Evolutionary conservation across 352 stramenopile genomes (phyloP), one percentile per base, ranked within the genome.

Genomic region (Globisporangium cederbergense): DNA sequence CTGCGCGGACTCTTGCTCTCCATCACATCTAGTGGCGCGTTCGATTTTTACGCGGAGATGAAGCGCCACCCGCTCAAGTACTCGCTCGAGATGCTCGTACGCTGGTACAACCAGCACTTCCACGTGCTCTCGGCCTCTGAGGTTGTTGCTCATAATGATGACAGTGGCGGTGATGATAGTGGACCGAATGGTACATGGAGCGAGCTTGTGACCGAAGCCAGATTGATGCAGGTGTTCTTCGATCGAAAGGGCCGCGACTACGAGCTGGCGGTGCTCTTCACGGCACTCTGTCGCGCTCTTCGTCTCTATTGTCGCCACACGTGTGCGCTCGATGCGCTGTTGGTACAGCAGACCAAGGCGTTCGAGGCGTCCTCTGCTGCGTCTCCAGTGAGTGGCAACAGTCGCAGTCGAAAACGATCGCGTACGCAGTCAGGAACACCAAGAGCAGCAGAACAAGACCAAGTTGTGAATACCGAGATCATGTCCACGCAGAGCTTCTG

Each of bases 181-280:
- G n/a, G 3, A 20, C 36, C 14, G 11, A 58, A 30, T 43, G 30
- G 14, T 11, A 9, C 28, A 11, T 58, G 51, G 16, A 22, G 34
- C 18, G 67, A 76, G 49, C 16, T 77, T 6, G 45, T 88, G 53
- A 83, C 78, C 0, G 79, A 88, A 45, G 66, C 67, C n/a, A 71
- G 64, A 55, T 66, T 95, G 3, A 61, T 91, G 60, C 45, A 77
- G 8, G 74, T 77, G 3, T 83, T 95, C 52, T 90, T 76, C 22
- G 57, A 60, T 18, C 79, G 79, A 1, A 38, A 65, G 64, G 86
- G 81, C 0, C 40, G 38, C 20, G 65, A 81, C 22, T 75, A 73
- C 28, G 81, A 94, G 52, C 66, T 92, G 8, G 65, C 70, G 0
- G 59, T 90, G 56, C 71, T 94, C 9, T 92, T 94, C 67, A 84